Evolutionary conservation across 306 rosid genomes (phyloP).

Genomic region (Urtica urens): DNA sequence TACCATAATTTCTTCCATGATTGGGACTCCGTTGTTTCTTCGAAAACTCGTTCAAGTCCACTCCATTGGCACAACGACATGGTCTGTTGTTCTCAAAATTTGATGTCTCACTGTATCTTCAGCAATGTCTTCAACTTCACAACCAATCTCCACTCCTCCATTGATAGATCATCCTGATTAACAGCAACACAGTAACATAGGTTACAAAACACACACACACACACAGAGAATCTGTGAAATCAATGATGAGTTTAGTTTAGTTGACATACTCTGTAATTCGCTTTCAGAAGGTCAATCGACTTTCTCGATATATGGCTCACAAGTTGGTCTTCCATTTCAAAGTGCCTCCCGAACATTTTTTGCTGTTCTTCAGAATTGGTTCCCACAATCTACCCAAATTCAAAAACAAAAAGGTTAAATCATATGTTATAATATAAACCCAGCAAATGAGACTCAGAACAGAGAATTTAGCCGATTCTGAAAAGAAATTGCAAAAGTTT

Average conservation of each 20-base stretch:
- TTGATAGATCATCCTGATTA: conserved; percentile 64
- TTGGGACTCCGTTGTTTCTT: no score
- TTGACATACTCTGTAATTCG: conserved; percentile 67
- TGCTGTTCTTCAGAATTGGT: conserved; percentile 85
- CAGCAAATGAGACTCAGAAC: no score
- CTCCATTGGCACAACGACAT: no score
- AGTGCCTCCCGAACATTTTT: conserved; percentile 90
- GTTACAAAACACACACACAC: conserved; percentile 3
- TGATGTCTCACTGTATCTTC: conserved; percentile 62
- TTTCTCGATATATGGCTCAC: conserved; percentile 81
- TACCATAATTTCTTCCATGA: no score
- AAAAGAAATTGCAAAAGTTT: no score
- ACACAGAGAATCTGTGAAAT: not conserved
- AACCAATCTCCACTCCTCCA: conserved; percentile 74
- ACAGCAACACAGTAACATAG: no score
- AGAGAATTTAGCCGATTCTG: no score
- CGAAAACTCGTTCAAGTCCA: no score
- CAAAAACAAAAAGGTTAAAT: no score
- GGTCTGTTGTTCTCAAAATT: no score
- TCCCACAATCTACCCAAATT: conserved; percentile 72
- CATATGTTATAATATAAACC: no score
- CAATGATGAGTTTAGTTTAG: not conserved
- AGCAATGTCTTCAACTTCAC: conserved; percentile 72
- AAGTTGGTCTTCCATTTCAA: conserved; percentile 86
- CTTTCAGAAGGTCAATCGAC: conserved; percentile 76